Base-by-base conservation (phyloP, 257 asterid species). In the Ballota nigra region DNA sequence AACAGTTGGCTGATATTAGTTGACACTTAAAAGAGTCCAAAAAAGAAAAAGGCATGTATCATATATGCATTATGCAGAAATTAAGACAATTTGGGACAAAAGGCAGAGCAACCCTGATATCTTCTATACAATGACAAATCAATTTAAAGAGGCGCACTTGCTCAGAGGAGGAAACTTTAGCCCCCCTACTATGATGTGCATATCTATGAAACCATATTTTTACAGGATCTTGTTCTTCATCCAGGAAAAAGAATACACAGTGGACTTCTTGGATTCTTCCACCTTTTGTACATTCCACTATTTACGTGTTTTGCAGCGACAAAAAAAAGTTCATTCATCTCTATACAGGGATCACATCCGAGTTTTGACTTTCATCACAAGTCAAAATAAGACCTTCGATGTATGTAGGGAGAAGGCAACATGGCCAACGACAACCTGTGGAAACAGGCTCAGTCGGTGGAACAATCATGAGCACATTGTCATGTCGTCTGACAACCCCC, bases 381-480 rank as follows among this genome's bases (percentile, higher is more conserved):
- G 75, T 82, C 81, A 90, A 66, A 63, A 85, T 79, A 62, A 90
- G 88, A 41, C 97, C 96, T 70, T 90, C 97, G 0, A 85, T 78
- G 36, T 83, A 88, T 23, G 96, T 82, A 8, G 97, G 96, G 52
- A 90, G 88, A 66, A 88, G 91, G 84, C 88, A 86, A 38, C 88
- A 80, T 8, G 79, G 68, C 96, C 90, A 86, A 5, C 86, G 88
- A 47, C 96, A 90, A 55, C 97, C 93, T 5, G 89, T 83, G 24
- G 97, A 85, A 60, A 90, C 31, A 1, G 97, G 87, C 65, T 86
- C 96, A 0, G 85, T 47, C 7, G 96, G 92, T 45, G 96, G 92
- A 67, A 90, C 92, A 3, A 90, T 88, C 97, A 88, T 90, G 45
- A 90, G 88, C 69, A 88, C 87, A 3, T 86, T 86, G 5, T 90